These are phyloP conservation scores for Apiotrichum montevideense DNA, from an alignment of 1,284 basidiomycete species.

Conservation along the genomic window DNA sequence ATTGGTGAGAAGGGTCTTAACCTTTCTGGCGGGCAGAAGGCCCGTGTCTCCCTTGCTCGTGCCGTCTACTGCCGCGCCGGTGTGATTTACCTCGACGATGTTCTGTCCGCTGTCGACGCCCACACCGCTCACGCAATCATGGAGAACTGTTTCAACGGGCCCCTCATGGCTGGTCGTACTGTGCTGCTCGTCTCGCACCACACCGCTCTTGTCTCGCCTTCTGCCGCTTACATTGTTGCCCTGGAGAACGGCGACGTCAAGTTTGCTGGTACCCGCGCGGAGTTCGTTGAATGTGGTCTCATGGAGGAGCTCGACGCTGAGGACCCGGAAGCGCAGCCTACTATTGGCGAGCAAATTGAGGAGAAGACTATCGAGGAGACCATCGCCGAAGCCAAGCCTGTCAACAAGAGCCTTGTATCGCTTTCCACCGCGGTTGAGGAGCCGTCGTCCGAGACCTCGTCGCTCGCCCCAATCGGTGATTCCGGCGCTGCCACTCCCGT, in stretches of 20 bases:
- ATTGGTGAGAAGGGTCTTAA: constrained; percentile 60
- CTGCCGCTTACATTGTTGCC: constrained; percentile 52
- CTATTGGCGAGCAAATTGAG: constrained; percentile 47
- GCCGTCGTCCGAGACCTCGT: constrained; percentile 39
- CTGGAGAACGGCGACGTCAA: constrained; percentile 76
- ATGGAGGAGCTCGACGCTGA: constrained; percentile 62
- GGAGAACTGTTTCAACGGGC: constrained; percentile 72
- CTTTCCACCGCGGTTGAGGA: constrained; percentile 19
- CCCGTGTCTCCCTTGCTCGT: constrained; percentile 78
- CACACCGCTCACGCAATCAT: constrained; percentile 83
- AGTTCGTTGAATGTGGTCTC: constrained; percentile 62
- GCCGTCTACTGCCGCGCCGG: constrained; percentile 90
- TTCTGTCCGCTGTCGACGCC: constrained; percentile 57
- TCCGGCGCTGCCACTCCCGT: constrained; percentile 25
- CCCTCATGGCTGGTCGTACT: constrained; percentile 71
- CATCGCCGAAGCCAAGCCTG: constrained; percentile 25
- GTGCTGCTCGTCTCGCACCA: constrained; percentile 85
- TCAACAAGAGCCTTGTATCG: constrained; percentile 33
- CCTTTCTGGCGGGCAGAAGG: constrained; percentile 91
- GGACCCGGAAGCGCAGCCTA: constrained; percentile 47
- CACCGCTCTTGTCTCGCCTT: constrained; percentile 41
- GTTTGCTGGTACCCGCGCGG: constrained; percentile 62
- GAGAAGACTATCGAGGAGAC: constrained; percentile 44
- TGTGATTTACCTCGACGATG: constrained; percentile 77
- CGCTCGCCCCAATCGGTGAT: constrained; percentile 33